A percentile compares a stretch with the other conserved stretches of the same genome.
phyloP scores from a whole-genome alignment of 768 basidiomycete species.

The Dacryopinax spathularia region DNA sequence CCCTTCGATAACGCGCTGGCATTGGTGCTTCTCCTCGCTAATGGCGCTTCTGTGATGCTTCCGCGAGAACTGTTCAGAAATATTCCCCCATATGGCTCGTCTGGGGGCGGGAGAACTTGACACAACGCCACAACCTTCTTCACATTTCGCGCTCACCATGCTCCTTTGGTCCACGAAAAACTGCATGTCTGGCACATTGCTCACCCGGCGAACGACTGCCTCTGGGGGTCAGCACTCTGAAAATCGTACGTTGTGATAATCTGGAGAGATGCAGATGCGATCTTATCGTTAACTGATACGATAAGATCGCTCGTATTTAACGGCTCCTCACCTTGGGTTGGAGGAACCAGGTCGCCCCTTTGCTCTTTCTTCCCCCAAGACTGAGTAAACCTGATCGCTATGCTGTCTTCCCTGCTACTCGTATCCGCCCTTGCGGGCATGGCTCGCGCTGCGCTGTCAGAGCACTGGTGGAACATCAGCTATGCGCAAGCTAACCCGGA shows the following conservation, averaged over 20 bases:
- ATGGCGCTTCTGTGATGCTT: not conserved
- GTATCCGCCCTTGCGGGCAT: constrained; percentile 5
- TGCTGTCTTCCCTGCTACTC: not conserved
- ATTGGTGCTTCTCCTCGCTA: not conserved
- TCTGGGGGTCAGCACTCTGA: not conserved
- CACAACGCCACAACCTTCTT: not conserved
- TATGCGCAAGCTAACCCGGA: constrained; percentile 73
- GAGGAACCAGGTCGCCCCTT: not conserved
- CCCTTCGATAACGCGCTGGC: not conserved
- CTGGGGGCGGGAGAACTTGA: not conserved
- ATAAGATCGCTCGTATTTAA: constrained; percentile 1
- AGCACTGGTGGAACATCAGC: constrained; percentile 64
- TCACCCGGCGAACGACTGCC: not conserved
- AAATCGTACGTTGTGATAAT: not conserved
- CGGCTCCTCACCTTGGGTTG: not conserved
- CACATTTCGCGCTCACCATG: not conserved
- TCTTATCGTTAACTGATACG: constrained; percentile 1
- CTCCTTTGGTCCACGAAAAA: not conserved
- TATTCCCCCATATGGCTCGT: not conserved
- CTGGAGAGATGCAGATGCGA: not conserved
- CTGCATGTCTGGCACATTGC: not conserved
- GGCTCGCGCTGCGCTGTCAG: constrained; percentile 18
- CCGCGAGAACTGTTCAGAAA: not conserved
- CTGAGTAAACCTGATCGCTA: not conserved
- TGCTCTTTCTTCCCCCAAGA: not conserved